A percentile compares a stretch with the other conserved stretches of the same genome.
Evolutionary conservation across 2,329 filamentous ascomycete species (phyloP).

Genomic region (Metarhizium sp.): DNA sequence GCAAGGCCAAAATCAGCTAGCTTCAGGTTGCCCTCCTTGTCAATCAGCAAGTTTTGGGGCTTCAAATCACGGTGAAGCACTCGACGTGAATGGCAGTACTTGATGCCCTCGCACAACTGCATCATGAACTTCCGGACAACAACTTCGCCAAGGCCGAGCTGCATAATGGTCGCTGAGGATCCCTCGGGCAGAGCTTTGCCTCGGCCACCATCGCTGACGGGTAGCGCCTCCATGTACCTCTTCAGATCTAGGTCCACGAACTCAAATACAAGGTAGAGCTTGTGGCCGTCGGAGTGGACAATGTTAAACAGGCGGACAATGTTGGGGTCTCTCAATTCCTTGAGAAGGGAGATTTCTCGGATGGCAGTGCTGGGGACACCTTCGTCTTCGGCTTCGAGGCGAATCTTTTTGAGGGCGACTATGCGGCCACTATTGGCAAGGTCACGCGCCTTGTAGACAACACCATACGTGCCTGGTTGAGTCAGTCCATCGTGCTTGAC

Average conservation of each 20-base stretch:
- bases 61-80: conserved; percentile 84
- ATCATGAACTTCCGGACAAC: conserved; percentile 93
- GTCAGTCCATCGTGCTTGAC: neutral
- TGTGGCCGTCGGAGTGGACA: conserved; percentile 88
- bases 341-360: conserved; percentile 86
- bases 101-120: conserved; percentile 74
- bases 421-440: conserved; percentile 74
- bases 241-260: conserved; percentile 88
- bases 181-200: conserved; percentile 80
- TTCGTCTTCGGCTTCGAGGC: conserved; percentile 89
- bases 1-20: conserved; percentile 85
- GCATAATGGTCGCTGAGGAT: conserved; percentile 51
- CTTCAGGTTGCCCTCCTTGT: conserved; percentile 81
- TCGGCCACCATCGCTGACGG: conserved; percentile 73
- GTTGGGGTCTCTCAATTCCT: conserved; percentile 89
- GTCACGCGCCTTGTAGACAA: conserved; percentile 90
- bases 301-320: conserved; percentile 86
- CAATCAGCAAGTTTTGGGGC: conserved; percentile 82
- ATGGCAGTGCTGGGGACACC: conserved; percentile 89
- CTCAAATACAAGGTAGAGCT: conserved; percentile 88
- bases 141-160: conserved; percentile 63
- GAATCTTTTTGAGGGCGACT: conserved; percentile 90
- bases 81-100: conserved; percentile 83
- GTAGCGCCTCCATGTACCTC: conserved; percentile 91
- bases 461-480: conserved; percentile 76